Evolutionary conservation across 345 rosid genomes (phyloP), one percentile per base, ranked within the genome.

Genomic region (Acer negundo): DNA sequence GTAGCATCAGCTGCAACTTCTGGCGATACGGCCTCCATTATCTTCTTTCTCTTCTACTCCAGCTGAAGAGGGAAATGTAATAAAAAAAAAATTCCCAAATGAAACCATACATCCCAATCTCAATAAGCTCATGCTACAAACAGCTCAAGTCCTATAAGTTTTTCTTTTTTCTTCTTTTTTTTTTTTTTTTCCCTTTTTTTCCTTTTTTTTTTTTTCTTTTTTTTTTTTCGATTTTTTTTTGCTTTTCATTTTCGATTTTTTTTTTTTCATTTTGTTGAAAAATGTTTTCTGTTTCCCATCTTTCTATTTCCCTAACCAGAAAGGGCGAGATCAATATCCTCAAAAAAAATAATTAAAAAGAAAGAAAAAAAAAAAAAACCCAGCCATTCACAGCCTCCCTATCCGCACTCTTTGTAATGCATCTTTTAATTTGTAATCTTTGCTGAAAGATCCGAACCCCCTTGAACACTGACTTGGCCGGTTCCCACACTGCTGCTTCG

Each of bases 91-190:
- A 28, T 28, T 19, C 65, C 67, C 58, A 19, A n/a, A 3, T 11
- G 23, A 44, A 58, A 35, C 58, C 44, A 28, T 61, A 16, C 40
- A 61, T 61, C 38, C 67, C 51, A 62, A 62, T 24, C 76, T 73
- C 81, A 74, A 64, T 67, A 23, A 78, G 73, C 75, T 75, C 84
- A 71, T 76, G 75, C 56, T 67, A 15, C n/a, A 10, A 22, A 71
- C 8, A 69, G 59, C 77, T 49, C 75, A 23, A 59, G 76, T 77
- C 70, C 31, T 75, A 22, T 38, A 55, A 58, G 10, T 4, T 2
- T 71, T 24, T 1, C 4, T 19, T 71, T 24, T 0, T 7, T 19
- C 42, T 11, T 19, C 6, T 28, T 38, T 35, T 53, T 13, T 10
- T 3, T 46, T 35, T 8, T 19, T 63, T 17, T 2, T 1, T 1